Conservation (phyloP, 495 filamentous ascomycete genomes). For the Penicillium canariense region DNA sequence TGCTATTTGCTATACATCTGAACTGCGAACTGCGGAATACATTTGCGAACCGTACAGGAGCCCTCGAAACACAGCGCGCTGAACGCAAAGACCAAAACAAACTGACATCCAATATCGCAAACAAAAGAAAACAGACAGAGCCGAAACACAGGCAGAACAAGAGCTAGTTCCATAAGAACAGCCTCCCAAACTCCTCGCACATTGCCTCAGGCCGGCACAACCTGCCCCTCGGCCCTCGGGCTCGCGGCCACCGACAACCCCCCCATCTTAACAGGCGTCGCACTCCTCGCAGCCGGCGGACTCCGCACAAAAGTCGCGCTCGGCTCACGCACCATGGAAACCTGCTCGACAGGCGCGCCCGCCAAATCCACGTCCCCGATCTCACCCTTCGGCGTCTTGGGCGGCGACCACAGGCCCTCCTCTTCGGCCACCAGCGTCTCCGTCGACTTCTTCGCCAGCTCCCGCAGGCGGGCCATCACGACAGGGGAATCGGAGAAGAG, state of each 20-base stretch:
- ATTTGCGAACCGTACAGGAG: neutral
- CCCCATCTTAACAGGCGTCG: neutral
- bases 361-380: conserved; percentile 7
- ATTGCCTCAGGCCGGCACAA: neutral
- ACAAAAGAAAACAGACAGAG: neutral
- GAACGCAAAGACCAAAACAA: neutral
- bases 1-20: neutral
- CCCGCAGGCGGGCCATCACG: conserved; percentile 48
- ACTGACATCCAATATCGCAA: neutral
- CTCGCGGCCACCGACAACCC: conserved; percentile 20
- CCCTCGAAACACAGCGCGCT: neutral
- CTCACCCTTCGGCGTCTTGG: conserved; percentile 19
- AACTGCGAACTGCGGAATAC: neutral
- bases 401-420: conserved; percentile 12
- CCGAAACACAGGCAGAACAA: neutral
- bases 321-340: neutral
- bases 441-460: conserved; percentile 42
- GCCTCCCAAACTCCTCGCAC: neutral
- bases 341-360: neutral
- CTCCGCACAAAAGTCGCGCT: neutral
- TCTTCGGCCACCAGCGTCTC: conserved; percentile 25
- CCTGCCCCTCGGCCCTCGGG: conserved; percentile 6
- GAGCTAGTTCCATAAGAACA: neutral
- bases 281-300: neutral
- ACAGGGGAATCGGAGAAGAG: conserved; percentile 56